Evolutionary conservation across 495 filamentous ascomycete genomes (phyloP), one percentile per base, ranked within the genome.

Genomic region (Neurospora sp.): DNA sequence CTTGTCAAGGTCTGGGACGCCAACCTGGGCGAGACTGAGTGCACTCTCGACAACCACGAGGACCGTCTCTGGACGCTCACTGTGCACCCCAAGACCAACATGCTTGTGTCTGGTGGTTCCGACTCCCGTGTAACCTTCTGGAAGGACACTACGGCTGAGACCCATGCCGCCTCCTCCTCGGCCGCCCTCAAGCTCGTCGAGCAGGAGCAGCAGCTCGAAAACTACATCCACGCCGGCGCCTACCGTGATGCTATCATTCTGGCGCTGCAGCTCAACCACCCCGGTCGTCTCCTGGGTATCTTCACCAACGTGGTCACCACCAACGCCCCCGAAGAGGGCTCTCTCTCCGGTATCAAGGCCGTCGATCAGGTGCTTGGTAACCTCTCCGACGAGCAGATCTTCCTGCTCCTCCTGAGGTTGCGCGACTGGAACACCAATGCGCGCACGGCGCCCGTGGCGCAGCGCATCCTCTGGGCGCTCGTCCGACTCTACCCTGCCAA

Each of bases 381-480:
- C n/a, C 87, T 99, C 1, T 90, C 89, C 14, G 90, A 96, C 73
- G 90, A 92, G 72, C 94, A 98, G 77, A 86, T 99, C 16, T 93
- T 90, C 76, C 84, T 85, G 9, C 87, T 99, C 18, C 86, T 99
- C 10, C 83, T 92, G 23, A 84, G 96, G 42, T 79, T 98, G 66
- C 85, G 96, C 38, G 95, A 98, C 82, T 98, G 96, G 96, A 98
- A 98, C 79, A 96, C 96, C 20, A 98, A 97, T 74, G 94, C 92
- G 0, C 86, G 93, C 72, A 96, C 92, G n/a, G 90, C 94, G 10
- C 86, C 88, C 3, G 89, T 98, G 38, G 91, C 96, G 8, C 96
- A 99, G 83, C 87, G 91, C 66, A 89, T 98, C n/a, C 82, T 99
- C 59, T 90, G 88, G 81, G 88, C 90, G 18, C 78, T 99, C 14